These are phyloP conservation scores for Calonectria hawksworthii DNA, from an alignment of 2,329 filamentous ascomycete genomes.

Conservation along the genomic window DNA sequence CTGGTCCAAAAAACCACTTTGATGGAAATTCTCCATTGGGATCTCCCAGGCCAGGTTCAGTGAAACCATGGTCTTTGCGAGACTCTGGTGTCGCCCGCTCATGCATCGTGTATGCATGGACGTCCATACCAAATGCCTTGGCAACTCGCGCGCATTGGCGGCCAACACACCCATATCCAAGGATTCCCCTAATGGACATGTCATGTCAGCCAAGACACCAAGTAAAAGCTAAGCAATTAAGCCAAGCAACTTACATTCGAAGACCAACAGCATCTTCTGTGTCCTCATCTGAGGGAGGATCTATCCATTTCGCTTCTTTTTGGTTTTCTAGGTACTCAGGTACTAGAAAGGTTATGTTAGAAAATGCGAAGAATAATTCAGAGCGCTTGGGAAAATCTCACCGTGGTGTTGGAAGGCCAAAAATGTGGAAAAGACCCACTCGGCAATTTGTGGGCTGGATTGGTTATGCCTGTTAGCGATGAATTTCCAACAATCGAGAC, in stretches of 20 bases:
- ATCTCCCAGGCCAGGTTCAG: slow-evolving; percentile 72
- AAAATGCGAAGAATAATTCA: too few relatives aligned
- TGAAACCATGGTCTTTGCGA: slow-evolving; percentile 70
- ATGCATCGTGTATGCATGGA: slow-evolving; percentile 76
- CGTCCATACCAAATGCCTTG: slow-evolving; percentile 73
- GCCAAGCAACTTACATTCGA: slow-evolving; percentile 16
- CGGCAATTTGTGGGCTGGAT: slow-evolving; percentile 10
- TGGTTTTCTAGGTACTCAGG: slow-evolving; percentile 30
- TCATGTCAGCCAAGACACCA: not conserved
- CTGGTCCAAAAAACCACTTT: slow-evolving; percentile 57
- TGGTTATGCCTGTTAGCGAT: not conserved
- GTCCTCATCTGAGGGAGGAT: slow-evolving; percentile 25
- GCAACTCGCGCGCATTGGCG: slow-evolving; percentile 61
- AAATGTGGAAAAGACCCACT: slow-evolving; percentile 14
- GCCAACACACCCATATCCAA: slow-evolving; percentile 61
- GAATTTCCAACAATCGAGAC: not conserved
- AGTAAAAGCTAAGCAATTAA: too few relatives aligned
- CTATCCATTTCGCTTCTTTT: slow-evolving; percentile 28
- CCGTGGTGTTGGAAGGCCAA: slow-evolving; percentile 2
- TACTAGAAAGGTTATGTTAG: not conserved
- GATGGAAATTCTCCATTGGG: slow-evolving; percentile 55
- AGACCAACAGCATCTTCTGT: slow-evolving; percentile 36
- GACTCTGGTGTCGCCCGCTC: slow-evolving; percentile 71
- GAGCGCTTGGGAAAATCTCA: not conserved
- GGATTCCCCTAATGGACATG: slow-evolving; percentile 46